Percentiles rank a stretch among this genome's conserved stretches.
Evolutionary conservation across 2,329 filamentous ascomycete species (phyloP).

Genomic region (Epichloe gansuensis): DNA sequence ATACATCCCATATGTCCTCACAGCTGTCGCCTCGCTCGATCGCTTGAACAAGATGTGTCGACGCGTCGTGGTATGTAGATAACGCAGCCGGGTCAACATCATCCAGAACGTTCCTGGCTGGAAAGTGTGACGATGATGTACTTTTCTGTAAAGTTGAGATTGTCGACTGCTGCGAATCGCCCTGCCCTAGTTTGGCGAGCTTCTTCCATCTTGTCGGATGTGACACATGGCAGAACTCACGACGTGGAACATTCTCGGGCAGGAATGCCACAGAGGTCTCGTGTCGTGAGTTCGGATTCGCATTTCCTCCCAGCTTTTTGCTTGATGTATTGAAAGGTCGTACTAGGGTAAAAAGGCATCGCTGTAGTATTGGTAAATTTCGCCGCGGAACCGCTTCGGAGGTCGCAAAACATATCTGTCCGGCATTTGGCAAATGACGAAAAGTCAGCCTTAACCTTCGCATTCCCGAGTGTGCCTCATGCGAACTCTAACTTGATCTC

Average conservation of each 20-base stretch:
- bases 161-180: neutral
- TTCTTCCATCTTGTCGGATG: slow-evolving; percentile 9
- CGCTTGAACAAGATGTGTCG: slow-evolving; percentile 10
- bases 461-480: slow-evolving; percentile 16
- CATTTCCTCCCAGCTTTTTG: neutral
- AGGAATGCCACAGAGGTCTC: neutral
- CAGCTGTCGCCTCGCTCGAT: slow-evolving; percentile 11
- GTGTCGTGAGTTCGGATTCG: neutral
- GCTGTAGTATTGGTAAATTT: slow-evolving; percentile 1
- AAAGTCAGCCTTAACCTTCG: slow-evolving; percentile 14
- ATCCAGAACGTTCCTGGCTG: neutral
- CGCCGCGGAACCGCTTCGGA: neutral
- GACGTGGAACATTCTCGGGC: neutral
- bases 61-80: slow-evolving; percentile 9
- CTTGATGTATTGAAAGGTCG: slow-evolving; percentile 5
- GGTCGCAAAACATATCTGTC: neutral
- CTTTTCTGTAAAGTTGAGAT: neutral
- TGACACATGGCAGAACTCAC: neutral
- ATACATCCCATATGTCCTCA: slow-evolving; percentile 17
- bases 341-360: slow-evolving; percentile 9
- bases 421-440: slow-evolving; percentile 7
- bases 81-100: slow-evolving; percentile 1
- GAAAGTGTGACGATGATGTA: neutral
- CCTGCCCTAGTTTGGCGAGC: slow-evolving; percentile 11
- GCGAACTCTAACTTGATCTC: slow-evolving; percentile 6